These are phyloP conservation scores for Scheffersomyces parashehatae DNA, from an alignment of 1,139 yeast species.

Conservation along the genomic window DNA sequence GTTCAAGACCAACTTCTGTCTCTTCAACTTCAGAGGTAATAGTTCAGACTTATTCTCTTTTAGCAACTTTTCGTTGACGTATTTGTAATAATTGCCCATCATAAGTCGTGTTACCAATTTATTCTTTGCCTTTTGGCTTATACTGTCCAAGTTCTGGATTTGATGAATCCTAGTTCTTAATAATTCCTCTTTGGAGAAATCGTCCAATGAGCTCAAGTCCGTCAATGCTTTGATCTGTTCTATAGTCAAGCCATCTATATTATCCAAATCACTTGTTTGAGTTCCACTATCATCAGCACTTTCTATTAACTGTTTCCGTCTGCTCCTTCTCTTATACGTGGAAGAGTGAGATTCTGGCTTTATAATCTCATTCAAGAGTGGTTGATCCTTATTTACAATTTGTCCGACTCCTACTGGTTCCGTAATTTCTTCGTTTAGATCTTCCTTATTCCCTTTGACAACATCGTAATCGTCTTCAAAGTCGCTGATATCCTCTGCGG, in stretches of 20 bases:
- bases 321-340: not conserved
- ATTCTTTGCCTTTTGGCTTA: constrained; percentile 58
- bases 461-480: constrained; percentile 22
- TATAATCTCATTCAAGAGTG: constrained; percentile 52
- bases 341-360: constrained; percentile 33
- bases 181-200: constrained; percentile 52
- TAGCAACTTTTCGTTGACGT: constrained; percentile 34
- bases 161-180: constrained; percentile 57
- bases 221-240: constrained; percentile 41
- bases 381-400: constrained; percentile 48
- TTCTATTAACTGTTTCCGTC: constrained; percentile 3
- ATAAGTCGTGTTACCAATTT: constrained; percentile 68
- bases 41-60: constrained; percentile 14
- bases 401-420: constrained; percentile 60
- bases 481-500: constrained; percentile 46
- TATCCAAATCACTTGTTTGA: constrained; percentile 37
- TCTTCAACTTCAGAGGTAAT: constrained; percentile 15
- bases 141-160: constrained; percentile 47
- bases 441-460: constrained; percentile 1
- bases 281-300: constrained; percentile 23
- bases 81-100: constrained; percentile 69
- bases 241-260: constrained; percentile 35
- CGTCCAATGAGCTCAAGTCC: constrained; percentile 42
- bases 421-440: constrained; percentile 23
- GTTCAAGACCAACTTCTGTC: constrained; percentile 19